Conservation (phyloP, 1,284 basidiomycete species). For the Puccinia coronata region DNA sequence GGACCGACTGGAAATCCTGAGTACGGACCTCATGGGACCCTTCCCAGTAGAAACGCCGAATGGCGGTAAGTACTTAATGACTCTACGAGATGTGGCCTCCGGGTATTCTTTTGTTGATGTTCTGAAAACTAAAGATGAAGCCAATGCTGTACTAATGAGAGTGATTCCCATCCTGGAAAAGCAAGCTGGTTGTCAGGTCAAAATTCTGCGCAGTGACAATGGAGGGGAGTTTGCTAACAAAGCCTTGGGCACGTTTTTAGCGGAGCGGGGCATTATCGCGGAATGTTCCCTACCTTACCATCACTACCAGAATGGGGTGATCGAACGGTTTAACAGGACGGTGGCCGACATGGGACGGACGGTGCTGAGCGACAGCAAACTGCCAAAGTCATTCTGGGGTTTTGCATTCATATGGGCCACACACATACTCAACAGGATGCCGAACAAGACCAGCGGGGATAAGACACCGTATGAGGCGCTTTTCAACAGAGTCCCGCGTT, state of each 20-base stretch:
- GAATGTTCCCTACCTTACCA: conserved; percentile 8
- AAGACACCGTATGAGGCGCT: no score
- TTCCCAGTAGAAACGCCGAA: background rate
- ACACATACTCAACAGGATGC: no score
- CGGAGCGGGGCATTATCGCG: background rate
- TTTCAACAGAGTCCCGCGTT: no score
- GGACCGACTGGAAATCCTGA: background rate
- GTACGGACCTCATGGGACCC: background rate
- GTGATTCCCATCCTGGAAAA: background rate
- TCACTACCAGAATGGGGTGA: conserved; percentile 21
- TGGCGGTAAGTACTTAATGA: background rate
- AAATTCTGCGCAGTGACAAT: no score
- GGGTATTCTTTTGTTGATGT: background rate
- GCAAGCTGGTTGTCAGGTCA: no score
- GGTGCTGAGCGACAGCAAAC: no score
- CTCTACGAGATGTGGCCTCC: background rate
- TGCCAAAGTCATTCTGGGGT: no score
- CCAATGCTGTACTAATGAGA: background rate
- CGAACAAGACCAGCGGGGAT: no score
- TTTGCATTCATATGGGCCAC: no score
- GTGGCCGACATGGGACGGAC: conserved; percentile 4
- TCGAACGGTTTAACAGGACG: conserved; percentile 12
- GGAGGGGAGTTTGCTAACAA: conserved; percentile 6
- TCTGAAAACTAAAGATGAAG: background rate
- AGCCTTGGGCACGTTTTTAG: background rate